Evolutionary conservation across 495 filamentous ascomycete species (phyloP).

Genomic region (Talaromyces stipitatus): DNA sequence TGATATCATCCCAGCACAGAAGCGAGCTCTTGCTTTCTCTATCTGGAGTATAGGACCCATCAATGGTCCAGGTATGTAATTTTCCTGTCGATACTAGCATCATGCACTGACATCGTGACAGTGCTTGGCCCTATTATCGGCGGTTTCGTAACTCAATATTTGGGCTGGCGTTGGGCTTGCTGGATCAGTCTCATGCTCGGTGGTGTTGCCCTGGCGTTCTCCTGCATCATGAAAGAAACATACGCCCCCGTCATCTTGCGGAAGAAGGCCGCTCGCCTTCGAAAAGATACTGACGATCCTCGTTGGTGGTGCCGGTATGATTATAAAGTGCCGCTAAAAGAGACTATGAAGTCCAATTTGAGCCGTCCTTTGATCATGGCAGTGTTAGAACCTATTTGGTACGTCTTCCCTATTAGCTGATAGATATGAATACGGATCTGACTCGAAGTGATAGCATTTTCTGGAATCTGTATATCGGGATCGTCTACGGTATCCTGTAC

Average conservation of each 20-base stretch:
- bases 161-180: constrained; percentile 84
- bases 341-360: constrained; percentile 62
- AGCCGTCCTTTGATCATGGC: constrained; percentile 70
- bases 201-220: constrained; percentile 45
- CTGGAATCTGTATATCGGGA: constrained; percentile 66
- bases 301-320: constrained; percentile 76
- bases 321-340: constrained; percentile 43
- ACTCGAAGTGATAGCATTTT: constrained; percentile 44
- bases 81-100: neutral
- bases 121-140: constrained; percentile 56
- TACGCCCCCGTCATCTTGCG: constrained; percentile 70
- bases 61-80: constrained; percentile 53
- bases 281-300: constrained; percentile 68
- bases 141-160: constrained; percentile 59
- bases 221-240: constrained; percentile 59
- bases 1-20: constrained; percentile 65
- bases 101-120: neutral
- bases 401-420: constrained; percentile 15
- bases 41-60: constrained; percentile 73
- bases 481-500: constrained; percentile 67
- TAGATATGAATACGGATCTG: neutral
- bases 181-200: constrained; percentile 71
- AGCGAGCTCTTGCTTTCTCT: constrained; percentile 63
- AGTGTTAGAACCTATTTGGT: constrained; percentile 78
- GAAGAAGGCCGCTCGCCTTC: constrained; percentile 54